Percentiles rank a stretch among this genome's conserved stretches.
Conservation (phyloP, 352 stramenopile species). For the Pythium monospermum region DNA sequence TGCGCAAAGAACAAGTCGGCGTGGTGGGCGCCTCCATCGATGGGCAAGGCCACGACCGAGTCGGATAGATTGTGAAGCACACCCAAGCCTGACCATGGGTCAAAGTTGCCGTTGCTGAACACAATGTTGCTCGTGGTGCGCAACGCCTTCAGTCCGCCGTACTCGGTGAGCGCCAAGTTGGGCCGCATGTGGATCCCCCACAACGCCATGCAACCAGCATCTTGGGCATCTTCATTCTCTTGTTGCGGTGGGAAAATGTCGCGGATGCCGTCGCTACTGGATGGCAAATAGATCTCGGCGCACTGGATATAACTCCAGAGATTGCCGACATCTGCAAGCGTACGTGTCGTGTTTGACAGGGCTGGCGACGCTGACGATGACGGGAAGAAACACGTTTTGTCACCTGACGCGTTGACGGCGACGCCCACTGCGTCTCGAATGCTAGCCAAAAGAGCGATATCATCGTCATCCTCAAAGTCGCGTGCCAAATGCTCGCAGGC, state of each 20-base stretch:
- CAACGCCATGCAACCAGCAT: conserved; percentile 29
- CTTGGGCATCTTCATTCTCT: conserved; percentile 32
- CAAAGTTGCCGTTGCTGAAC: conserved; percentile 87
- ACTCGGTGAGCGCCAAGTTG: conserved; percentile 37
- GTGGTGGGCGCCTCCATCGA: conserved; percentile 61
- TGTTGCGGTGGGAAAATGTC: conserved; percentile 66
- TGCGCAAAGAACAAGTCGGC: conserved; percentile 67
- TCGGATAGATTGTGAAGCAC: conserved; percentile 47
- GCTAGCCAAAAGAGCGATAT: conserved; percentile 19
- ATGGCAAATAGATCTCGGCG: conserved; percentile 40
- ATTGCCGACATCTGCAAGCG: conserved; percentile 14
- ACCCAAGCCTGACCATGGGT: conserved; percentile 78
- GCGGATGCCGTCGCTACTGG: conserved; percentile 34
- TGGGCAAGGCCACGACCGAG: conserved; percentile 42
- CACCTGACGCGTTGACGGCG: conserved; percentile 35
- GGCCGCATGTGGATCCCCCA: conserved; percentile 37
- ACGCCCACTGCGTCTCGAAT: conserved; percentile 32
- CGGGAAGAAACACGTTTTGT: conserved; percentile 29
- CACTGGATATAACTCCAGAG: conserved; percentile 49
- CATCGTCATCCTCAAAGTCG: conserved; percentile 17
- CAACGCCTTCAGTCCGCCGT: conserved; percentile 32
- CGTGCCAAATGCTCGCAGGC: conserved; percentile 48
- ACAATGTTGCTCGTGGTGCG: conserved; percentile 76
- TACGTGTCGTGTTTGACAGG: background rate
- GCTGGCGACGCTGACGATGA: conserved; percentile 1